Percentiles rank a stretch among this genome's conserved stretches.
phyloP scores from a whole-genome alignment of 805 yeast species.

The Metschnikowia lochheadii region DNA sequence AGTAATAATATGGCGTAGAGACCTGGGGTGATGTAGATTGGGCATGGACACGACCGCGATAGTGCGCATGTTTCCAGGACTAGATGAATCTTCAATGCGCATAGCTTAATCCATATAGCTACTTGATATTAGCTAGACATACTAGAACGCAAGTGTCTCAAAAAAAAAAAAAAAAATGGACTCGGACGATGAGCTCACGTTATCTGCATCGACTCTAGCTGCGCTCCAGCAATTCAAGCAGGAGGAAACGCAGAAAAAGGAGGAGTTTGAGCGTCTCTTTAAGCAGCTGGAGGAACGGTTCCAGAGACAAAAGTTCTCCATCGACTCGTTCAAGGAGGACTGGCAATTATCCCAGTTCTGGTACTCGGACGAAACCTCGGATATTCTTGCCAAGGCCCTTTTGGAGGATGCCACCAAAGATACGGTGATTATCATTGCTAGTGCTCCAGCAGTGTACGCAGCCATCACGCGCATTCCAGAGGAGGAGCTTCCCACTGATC shows the following conservation, averaged over 20 bases:
- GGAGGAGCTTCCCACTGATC: slow-evolving; percentile 54
- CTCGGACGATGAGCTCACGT: slow-evolving; percentile 40
- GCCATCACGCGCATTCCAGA: slow-evolving; percentile 58
- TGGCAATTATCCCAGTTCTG: slow-evolving; percentile 96
- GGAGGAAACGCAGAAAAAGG: slow-evolving; percentile 57
- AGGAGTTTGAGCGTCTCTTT: slow-evolving; percentile 52
- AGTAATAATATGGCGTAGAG: background rate
- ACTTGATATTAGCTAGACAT: too few relatives aligned
- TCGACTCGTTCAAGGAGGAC: slow-evolving; percentile 80
- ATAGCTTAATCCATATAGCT: too few relatives aligned
- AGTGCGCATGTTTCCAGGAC: background rate
- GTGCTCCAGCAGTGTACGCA: slow-evolving; percentile 92
- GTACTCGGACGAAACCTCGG: slow-evolving; percentile 76
- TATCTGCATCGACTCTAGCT: slow-evolving; percentile 48
- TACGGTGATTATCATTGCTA: slow-evolving; percentile 70
- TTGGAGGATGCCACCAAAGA: slow-evolving; percentile 70
- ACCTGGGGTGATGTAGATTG: background rate
- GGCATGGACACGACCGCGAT: slow-evolving; percentile 1
- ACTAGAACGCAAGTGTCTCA: too few relatives aligned
- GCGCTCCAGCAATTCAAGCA: slow-evolving; percentile 60
- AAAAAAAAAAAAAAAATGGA: slow-evolving; percentile 21
- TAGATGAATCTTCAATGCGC: too few relatives aligned
- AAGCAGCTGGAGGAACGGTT: slow-evolving; percentile 55
- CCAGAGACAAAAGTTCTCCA: slow-evolving; percentile 45
- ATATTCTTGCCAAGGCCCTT: slow-evolving; percentile 60